Percentiles rank a stretch among this genome's conserved stretches.
Conservation (phyloP, 2,329 filamentous ascomycete genomes). For the Ascochyta pisi region DNA sequence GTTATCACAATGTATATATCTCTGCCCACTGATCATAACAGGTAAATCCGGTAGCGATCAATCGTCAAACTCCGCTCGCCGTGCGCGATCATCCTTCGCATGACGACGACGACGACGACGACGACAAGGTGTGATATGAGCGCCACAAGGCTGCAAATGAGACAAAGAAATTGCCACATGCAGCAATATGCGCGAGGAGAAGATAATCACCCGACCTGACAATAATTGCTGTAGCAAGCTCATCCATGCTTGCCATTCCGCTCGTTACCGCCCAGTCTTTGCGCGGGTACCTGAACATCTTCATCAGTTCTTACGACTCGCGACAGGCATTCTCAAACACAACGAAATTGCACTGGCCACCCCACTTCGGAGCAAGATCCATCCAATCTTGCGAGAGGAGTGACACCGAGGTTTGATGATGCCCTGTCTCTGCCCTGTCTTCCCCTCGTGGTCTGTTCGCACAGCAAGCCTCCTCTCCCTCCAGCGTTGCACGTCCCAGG, state of each 20-base stretch:
- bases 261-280: slow-evolving; percentile 14
- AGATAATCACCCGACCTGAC: slow-evolving; percentile 8
- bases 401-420: slow-evolving; percentile 3
- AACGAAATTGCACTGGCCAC: slow-evolving; percentile 1
- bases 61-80: not conserved
- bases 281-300: slow-evolving; percentile 20
- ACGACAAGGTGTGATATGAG: not conserved
- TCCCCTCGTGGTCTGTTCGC: slow-evolving; percentile 12
- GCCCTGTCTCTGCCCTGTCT: slow-evolving; percentile 2
- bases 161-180: slow-evolving; percentile 2
- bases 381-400: slow-evolving; percentile 6
- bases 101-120: not conserved
- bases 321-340: slow-evolving; percentile 8
- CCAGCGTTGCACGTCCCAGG: slow-evolving; percentile 18
- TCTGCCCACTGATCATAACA: not conserved
- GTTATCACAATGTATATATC: not conserved
- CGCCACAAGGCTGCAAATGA: slow-evolving; percentile 1
- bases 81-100: not conserved
- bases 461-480: slow-evolving; percentile 16
- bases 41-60: not conserved
- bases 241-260: slow-evolving; percentile 14
- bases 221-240: slow-evolving; percentile 8
- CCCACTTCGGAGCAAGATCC: not conserved
- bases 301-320: slow-evolving; percentile 7
- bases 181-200: slow-evolving; percentile 18